Evolutionary conservation across 2,329 filamentous ascomycete species (phyloP), one percentile per base, ranked within the genome.

Genomic region (Metarhizium robertsii): DNA sequence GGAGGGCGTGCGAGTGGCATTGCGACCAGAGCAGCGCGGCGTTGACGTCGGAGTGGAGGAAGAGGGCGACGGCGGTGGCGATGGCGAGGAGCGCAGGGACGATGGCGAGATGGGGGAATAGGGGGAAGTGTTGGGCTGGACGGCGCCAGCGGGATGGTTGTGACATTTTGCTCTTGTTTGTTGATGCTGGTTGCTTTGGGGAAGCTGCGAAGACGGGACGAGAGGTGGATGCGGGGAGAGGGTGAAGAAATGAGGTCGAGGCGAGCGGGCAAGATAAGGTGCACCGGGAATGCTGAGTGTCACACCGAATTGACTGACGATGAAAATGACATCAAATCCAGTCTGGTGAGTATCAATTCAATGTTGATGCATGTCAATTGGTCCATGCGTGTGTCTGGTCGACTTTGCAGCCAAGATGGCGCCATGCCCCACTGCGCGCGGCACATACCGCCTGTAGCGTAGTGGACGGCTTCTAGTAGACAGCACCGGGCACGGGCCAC

Each of bases 101-200:
- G 47, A 81, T 72, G n/a, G 77, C 66, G 40, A 82, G 67, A 65
- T 78, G 79, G 45, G 75, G 77, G 51, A 81, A 75, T 52, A 81
- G 76, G 50, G 75, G 64, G 62, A 83, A 76, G 61, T 73, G 71
- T 38, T 79, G 77, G 54, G 83, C 75, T 16, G 80, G 79, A 11
- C 72, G 71, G 52, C 65, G 68, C 59, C 67, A 65, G 47, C 63
- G 62, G 7, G 40, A 46, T 29, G 46, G 25, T 10, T 18, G 45
- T 32, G 53, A 51, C 51, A 53, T 53, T 6, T 40, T 43, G 43
- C n/a, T 6, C 18, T 20, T 20, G 7, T 8, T 2, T 16, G 38
- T 40, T 16, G 38, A 16, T 45, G 42, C 2, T 29, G 8, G 20
- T 25, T 25, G 20, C 20, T 47, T 29, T 50, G 8, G 51, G 25